A percentile compares a stretch with the other conserved stretches of the same genome.
Conservation (phyloP, 1,284 basidiomycete genomes). For the Agaricales sp. region DNA sequence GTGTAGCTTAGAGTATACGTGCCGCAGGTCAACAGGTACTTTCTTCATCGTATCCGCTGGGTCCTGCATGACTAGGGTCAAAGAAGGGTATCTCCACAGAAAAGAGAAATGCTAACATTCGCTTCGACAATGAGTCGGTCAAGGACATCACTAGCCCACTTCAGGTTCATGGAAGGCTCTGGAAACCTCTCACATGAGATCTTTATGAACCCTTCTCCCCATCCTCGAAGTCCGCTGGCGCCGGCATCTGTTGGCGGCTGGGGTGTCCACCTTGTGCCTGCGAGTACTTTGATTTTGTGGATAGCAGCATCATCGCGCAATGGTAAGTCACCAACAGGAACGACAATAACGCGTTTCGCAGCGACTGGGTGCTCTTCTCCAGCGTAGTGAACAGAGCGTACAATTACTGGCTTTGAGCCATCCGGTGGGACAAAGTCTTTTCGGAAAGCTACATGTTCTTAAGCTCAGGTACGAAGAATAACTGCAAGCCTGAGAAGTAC, state of each 20-base stretch:
- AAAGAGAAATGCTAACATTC: constrained; percentile 48
- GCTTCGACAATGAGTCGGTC: constrained; percentile 64
- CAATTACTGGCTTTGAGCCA: constrained; percentile 45
- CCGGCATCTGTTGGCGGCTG: constrained; percentile 63
- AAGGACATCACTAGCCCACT: constrained; percentile 75
- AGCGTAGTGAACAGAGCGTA: constrained; percentile 69
- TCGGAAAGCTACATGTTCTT: constrained; percentile 58
- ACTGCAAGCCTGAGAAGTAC: constrained; percentile 18
- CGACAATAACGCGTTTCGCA: constrained; percentile 62
- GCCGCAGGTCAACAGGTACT: constrained; percentile 69
- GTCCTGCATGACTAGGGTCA: constrained; percentile 26
- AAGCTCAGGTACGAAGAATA: constrained; percentile 8
- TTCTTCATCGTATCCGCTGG: constrained; percentile 42
- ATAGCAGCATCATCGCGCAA: constrained; percentile 49
- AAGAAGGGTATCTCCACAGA: constrained; percentile 6
- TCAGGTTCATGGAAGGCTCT: constrained; percentile 71
- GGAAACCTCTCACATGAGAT: constrained; percentile 80
- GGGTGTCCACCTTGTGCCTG: constrained; percentile 75
- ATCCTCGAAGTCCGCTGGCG: constrained; percentile 29
- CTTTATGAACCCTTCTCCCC: constrained; percentile 72
- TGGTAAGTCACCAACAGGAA: constrained; percentile 63
- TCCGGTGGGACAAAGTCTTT: constrained; percentile 65
- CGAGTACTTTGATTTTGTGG: constrained; percentile 74
- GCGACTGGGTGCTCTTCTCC: constrained; percentile 64
- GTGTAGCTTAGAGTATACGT: constrained; percentile 57